Evolutionary conservation across 225 moss, liverwort and hornwort genomes (phyloP).

Genomic region (Physcomitrium patens): DNA sequence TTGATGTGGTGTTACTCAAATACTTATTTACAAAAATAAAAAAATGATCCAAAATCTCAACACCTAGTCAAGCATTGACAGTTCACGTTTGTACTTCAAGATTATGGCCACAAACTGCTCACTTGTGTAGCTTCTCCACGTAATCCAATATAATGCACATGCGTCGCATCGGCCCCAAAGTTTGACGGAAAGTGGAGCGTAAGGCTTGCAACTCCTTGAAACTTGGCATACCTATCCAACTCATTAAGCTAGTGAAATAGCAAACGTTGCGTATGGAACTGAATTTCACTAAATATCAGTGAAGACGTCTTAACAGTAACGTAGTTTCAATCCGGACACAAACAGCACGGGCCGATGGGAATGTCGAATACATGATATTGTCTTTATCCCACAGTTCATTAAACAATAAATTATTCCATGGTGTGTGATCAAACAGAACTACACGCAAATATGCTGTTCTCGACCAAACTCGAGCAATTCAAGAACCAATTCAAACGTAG

Average conservation of each 20-base stretch:
- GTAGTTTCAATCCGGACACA: neutral
- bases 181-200: constrained; percentile 87
- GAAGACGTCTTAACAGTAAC: neutral
- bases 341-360: neutral
- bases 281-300: neutral
- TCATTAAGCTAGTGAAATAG: constrained; percentile 16
- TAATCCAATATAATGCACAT: constrained; percentile 81
- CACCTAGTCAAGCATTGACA: neutral
- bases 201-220: constrained; percentile 92
- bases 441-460: neutral
- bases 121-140: constrained; percentile 83
- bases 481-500: neutral
- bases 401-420: neutral
- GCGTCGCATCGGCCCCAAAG: constrained; percentile 62
- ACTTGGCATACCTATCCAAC: constrained; percentile 69
- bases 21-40: neutral
- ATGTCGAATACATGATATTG: neutral
- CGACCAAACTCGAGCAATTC: neutral
- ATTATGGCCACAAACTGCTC: constrained; percentile 33
- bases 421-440: neutral
- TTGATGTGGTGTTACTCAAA: neutral
- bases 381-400: neutral
- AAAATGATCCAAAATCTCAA: neutral
- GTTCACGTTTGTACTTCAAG: neutral
- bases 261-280: neutral